phyloP scores from a whole-genome alignment of 2,329 filamentous ascomycete species.

The Chaetomiaceae sp. region DNA sequence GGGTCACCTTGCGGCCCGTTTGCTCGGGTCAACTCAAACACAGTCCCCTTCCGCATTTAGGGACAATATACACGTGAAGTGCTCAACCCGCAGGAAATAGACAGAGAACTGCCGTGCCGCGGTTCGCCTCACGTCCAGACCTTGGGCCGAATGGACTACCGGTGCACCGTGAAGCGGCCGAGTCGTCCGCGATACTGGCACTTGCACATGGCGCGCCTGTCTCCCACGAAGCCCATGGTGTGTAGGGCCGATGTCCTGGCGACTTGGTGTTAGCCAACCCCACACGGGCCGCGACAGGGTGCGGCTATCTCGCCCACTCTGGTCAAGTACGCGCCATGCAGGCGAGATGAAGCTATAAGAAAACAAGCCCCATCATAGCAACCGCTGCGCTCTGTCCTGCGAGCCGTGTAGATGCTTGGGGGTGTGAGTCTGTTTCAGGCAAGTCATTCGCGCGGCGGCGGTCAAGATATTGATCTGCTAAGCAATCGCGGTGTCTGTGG shows the following conservation, averaged over 20 bases:
- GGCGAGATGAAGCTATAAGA: slow-evolving; percentile 22
- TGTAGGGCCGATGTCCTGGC: too few relatives aligned
- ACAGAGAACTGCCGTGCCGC: not conserved
- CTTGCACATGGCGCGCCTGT: not conserved
- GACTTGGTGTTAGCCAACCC: not conserved
- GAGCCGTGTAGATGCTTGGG: not conserved
- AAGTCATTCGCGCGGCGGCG: too few relatives aligned
- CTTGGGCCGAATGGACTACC: not conserved
- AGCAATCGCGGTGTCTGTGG: too few relatives aligned
- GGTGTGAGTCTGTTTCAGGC: too few relatives aligned
- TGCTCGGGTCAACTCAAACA: too few relatives aligned
- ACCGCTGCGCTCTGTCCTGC: not conserved
- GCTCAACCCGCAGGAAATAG: too few relatives aligned
- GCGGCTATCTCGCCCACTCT: not conserved
- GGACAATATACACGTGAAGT: too few relatives aligned
- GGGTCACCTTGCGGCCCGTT: too few relatives aligned
- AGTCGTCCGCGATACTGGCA: not conserved
- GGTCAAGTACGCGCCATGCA: slow-evolving; percentile 6
- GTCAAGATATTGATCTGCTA: too few relatives aligned
- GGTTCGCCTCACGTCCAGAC: slow-evolving; percentile 9
- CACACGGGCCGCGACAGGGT: not conserved
- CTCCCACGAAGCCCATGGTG: too few relatives aligned
- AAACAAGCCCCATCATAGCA: slow-evolving; percentile 14
- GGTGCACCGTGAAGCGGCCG: not conserved
- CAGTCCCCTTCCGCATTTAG: too few relatives aligned